Conservation (phyloP, 2,329 filamentous ascomycete genomes). For the Leptographium procerum region DNA sequence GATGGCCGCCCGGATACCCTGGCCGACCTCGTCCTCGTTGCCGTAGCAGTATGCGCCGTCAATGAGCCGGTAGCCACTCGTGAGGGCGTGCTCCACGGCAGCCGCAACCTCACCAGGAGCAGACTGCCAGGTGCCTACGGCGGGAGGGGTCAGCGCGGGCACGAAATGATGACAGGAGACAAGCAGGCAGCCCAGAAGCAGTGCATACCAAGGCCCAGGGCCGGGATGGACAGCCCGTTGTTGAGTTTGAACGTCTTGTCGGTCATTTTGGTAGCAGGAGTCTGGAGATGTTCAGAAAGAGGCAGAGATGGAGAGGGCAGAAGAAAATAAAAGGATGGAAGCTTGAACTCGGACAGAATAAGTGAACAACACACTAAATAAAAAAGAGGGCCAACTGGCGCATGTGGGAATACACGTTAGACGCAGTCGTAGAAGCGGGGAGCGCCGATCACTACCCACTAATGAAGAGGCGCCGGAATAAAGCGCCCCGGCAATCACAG, state of each 20-base stretch:
- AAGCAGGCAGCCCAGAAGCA: constrained; percentile 19
- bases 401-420: too few species aligned
- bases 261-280: constrained; percentile 30
- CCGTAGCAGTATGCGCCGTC: constrained; percentile 68
- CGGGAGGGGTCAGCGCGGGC: neutral
- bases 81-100: constrained; percentile 48
- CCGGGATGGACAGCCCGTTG: constrained; percentile 51
- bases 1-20: constrained; percentile 64
- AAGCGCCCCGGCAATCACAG: constrained; percentile 4
- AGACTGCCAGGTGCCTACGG: constrained; percentile 53
- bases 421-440: neutral
- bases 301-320: neutral
- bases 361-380: too few species aligned
- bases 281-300: neutral
- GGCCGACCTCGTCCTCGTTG: constrained; percentile 75
- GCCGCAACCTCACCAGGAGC: constrained; percentile 44
- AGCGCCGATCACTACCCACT: neutral
- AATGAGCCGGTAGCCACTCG: constrained; percentile 47
- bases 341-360: too few species aligned
- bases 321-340: neutral
- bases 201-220: constrained; percentile 43
- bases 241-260: constrained; percentile 51
- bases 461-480: neutral
- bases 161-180: neutral
- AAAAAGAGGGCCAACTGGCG: neutral